Conservation (phyloP, 768 basidiomycete species). For the Lyophyllum shimeji region DNA sequence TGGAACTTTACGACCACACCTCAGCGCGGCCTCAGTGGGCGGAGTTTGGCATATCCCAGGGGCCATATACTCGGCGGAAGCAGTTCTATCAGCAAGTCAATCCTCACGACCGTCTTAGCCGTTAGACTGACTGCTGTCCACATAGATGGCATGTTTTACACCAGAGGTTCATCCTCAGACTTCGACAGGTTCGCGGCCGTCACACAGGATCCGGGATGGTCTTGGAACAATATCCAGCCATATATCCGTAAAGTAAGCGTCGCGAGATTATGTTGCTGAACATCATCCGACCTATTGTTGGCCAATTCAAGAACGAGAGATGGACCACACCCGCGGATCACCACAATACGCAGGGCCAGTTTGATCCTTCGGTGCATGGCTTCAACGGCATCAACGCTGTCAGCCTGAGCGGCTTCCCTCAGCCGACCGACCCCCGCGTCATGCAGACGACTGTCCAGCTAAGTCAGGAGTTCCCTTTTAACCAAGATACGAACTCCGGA, state of each 20-base stretch:
- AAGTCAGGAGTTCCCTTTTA: conserved; percentile 36
- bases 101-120: neutral
- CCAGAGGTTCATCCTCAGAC: conserved; percentile 25
- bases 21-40: neutral
- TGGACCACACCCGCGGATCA: conserved; percentile 26
- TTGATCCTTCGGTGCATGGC: conserved; percentile 19
- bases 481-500: conserved; percentile 43
- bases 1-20: neutral
- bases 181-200: conserved; percentile 24
- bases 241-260: conserved; percentile 15
- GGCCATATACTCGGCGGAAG: conserved; percentile 21
- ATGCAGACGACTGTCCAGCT: conserved; percentile 33
- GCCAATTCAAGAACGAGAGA: neutral
- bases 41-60: neutral
- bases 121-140: neutral
- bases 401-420: conserved; percentile 23
- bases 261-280: neutral
- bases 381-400: conserved; percentile 20
- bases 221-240: conserved; percentile 22
- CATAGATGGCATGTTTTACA: conserved; percentile 25
- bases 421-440: conserved; percentile 30
- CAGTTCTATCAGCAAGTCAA: conserved; percentile 25
- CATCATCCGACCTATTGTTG: neutral
- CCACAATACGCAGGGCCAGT: conserved; percentile 31
- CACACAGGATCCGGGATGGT: conserved; percentile 28